phyloP scores from a whole-genome alignment of 2,329 filamentous ascomycete species.

The Diaporthe sp. region DNA sequence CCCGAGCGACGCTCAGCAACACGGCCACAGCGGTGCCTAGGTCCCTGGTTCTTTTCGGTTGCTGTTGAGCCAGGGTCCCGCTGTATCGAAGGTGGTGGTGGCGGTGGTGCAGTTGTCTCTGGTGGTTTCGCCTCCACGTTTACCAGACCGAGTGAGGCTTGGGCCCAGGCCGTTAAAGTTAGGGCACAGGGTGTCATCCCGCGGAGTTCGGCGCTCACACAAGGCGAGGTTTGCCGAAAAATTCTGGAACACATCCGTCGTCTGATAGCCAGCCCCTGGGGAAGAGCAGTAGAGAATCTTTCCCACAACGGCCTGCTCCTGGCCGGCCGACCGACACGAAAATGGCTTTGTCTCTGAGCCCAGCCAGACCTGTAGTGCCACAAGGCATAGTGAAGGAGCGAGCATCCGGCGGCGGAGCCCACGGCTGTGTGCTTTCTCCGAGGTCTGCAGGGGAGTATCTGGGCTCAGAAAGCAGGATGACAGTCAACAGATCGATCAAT shows the following conservation, averaged over 20 bases:
- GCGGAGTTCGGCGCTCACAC: slow-evolving; percentile 22
- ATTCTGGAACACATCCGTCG: slow-evolving; percentile 32
- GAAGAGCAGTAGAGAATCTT: background rate
- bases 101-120: slow-evolving; percentile 10
- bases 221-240: slow-evolving; percentile 12
- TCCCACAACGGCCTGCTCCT: background rate
- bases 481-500: background rate
- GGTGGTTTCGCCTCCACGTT: slow-evolving; percentile 28
- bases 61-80: background rate
- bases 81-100: background rate
- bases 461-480: background rate
- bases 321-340: background rate
- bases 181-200: slow-evolving; percentile 17
- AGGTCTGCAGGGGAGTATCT: background rate
- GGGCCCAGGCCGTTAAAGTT: slow-evolving; percentile 8
- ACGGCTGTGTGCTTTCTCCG: background rate
- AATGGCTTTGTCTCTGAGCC: background rate
- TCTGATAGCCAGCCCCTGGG: slow-evolving; percentile 29
- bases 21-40: background rate
- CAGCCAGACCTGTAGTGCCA: background rate
- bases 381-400: background rate
- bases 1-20: background rate
- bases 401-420: background rate
- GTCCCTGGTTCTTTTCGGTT: background rate
- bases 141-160: slow-evolving; percentile 27